Conservation (phyloP, 2,329 filamentous ascomycete genomes). For the Onygena corvina region DNA sequence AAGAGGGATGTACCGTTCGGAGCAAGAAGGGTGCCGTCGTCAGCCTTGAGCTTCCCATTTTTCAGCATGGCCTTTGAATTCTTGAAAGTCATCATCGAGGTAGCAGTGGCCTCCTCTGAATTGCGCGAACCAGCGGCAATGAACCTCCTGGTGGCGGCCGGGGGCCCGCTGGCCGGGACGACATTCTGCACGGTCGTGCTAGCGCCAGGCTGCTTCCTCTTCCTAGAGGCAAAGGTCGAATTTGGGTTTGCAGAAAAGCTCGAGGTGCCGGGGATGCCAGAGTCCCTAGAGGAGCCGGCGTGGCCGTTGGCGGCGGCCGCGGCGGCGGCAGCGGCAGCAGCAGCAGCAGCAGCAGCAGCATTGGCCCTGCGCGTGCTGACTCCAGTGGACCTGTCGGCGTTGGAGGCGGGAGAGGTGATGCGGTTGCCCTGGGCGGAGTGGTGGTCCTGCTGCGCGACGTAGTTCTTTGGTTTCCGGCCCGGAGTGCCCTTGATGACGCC, state of each 20-base stretch:
- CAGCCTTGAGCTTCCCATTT: slow-evolving; percentile 68
- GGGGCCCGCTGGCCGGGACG: slow-evolving; percentile 10
- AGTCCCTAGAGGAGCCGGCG: slow-evolving; percentile 27
- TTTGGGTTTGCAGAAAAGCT: slow-evolving; percentile 44
- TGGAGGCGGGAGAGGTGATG: slow-evolving; percentile 25
- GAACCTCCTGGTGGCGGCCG: slow-evolving; percentile 21
- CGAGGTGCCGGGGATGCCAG: slow-evolving; percentile 46
- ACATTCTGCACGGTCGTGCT: slow-evolving; percentile 25
- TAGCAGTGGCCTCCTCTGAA: slow-evolving; percentile 39
- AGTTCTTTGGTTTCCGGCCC: not conserved
- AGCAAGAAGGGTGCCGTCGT: slow-evolving; percentile 74
- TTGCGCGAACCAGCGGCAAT: slow-evolving; percentile 26
- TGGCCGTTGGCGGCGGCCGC: slow-evolving; percentile 18
- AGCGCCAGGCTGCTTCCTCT: slow-evolving; percentile 62
- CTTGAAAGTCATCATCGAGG: slow-evolving; percentile 84
- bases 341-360: slow-evolving; percentile 25
- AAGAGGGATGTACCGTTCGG: slow-evolving; percentile 61
- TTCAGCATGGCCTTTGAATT: slow-evolving; percentile 56
- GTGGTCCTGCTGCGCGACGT: slow-evolving; percentile 24
- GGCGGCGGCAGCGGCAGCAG: not conserved
- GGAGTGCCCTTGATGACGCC: not conserved
- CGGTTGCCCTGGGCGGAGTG: slow-evolving; percentile 18
- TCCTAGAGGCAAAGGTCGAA: slow-evolving; percentile 50
- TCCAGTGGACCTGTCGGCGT: slow-evolving; percentile 30
- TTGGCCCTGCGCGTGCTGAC: slow-evolving; percentile 32